Conservation (phyloP, 1,139 yeast species). For the Fermentozyma sake region DNA sequence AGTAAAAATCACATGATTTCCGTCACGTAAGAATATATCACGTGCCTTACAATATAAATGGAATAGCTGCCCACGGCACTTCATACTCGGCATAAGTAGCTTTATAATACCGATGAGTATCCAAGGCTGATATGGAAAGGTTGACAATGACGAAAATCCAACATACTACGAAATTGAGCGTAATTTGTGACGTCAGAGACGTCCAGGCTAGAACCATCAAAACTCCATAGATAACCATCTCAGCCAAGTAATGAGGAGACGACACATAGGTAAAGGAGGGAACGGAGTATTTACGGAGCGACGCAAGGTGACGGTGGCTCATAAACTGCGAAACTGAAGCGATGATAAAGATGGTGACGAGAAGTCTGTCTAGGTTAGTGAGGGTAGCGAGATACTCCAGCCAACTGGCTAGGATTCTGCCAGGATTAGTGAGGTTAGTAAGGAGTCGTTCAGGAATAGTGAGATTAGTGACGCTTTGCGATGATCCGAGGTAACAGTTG, state of each 20-base stretch:
- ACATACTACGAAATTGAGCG: conserved; percentile 16
- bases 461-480: not conserved
- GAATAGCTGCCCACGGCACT: conserved; percentile 1
- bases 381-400: too few relatives aligned
- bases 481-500: conserved; percentile 1
- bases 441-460: not conserved
- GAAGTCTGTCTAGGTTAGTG: conserved; percentile 2
- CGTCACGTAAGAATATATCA: conserved; percentile 1
- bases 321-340: conserved; percentile 53
- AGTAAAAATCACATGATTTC: conserved; percentile 1
- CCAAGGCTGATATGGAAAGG: conserved; percentile 58
- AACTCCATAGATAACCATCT: conserved; percentile 56
- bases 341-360: conserved; percentile 27
- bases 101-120: conserved; percentile 52
- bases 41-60: not conserved
- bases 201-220: conserved; percentile 18
- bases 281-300: conserved; percentile 58
- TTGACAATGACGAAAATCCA: conserved; percentile 61
- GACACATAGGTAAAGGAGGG: conserved; percentile 55
- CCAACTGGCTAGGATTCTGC: too few relatives aligned
- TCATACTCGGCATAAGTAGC: conserved; percentile 7
- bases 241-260: conserved; percentile 83
- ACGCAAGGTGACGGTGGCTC: conserved; percentile 59
- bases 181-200: conserved; percentile 6
- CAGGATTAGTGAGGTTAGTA: too few relatives aligned